These are phyloP conservation scores for Sclerospora graminicola DNA, from an alignment of 352 stramenopile genomes.

Conservation along the genomic window DNA sequence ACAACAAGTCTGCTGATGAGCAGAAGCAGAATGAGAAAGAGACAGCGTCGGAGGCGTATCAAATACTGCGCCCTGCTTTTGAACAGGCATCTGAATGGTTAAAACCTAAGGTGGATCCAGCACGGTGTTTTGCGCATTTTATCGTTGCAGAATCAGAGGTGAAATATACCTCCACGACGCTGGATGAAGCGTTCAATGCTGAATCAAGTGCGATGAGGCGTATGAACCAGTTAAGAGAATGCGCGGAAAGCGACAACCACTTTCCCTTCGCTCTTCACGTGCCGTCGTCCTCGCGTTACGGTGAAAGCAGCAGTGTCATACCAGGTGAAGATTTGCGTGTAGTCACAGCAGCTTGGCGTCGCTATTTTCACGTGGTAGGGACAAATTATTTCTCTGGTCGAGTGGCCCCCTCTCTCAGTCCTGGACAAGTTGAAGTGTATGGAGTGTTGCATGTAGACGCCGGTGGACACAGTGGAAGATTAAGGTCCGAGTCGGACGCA, in stretches of 20 bases:
- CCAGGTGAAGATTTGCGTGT: constrained; percentile 35
- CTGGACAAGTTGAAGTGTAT: constrained; percentile 42
- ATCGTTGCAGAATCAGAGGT: constrained; percentile 14
- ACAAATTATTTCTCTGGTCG: constrained; percentile 51
- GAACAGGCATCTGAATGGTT: constrained; percentile 31
- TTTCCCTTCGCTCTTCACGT: constrained; percentile 43
- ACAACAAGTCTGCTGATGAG: no score
- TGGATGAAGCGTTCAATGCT: constrained; percentile 2
- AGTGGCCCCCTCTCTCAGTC: constrained; percentile 36
- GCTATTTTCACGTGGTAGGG: constrained; percentile 47
- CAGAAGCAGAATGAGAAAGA: constrained; percentile 10
- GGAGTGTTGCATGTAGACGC: constrained; percentile 43
- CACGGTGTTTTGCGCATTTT: constrained; percentile 42
- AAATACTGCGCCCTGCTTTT: constrained; percentile 33
- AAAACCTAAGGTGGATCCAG: constrained; percentile 25
- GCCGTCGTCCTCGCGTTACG: constrained; percentile 1
- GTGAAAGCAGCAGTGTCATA: constrained; percentile 9
- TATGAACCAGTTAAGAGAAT: constrained; percentile 21
- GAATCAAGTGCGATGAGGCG: constrained; percentile 14
- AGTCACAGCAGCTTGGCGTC: constrained; percentile 25
- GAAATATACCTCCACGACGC: neutral
- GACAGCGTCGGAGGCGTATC: constrained; percentile 24
- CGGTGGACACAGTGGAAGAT: constrained; percentile 8
- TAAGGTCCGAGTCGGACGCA: constrained; percentile 12
- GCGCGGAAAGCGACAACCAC: constrained; percentile 22